Percentiles rank a stretch among this genome's conserved stretches.
Evolutionary conservation across 345 rosid species (phyloP).

Genomic region (Arabidopsis thaliana): TAIR10.1 NC_003071.7:9301001-9301500

Average conservation of each 20-base stretch:
- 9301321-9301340: slow-evolving; percentile 35
- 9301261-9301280: slow-evolving; percentile 21
- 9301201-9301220: slow-evolving; percentile 68
- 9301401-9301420: slow-evolving; percentile 88
- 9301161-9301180: slow-evolving; percentile 57
- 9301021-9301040: slow-evolving; percentile 78
- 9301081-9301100: not conserved
- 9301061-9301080: not conserved
- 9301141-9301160: not conserved
- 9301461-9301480: slow-evolving; percentile 20
- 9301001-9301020: slow-evolving; percentile 85
- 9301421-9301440: slow-evolving; percentile 80
- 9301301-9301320: not conserved
- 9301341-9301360: slow-evolving; percentile 88
- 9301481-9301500: not conserved
- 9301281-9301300: not conserved
- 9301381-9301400: slow-evolving; percentile 79
- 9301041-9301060: slow-evolving; percentile 82
- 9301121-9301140: not conserved
- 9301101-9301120: not conserved
- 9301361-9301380: slow-evolving; percentile 97
- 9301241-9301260: slow-evolving; percentile 60
- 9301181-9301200: slow-evolving; percentile 68
- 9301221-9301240: slow-evolving; percentile 61
- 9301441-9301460: slow-evolving; percentile 78